Evolutionary conservation across 768 basidiomycete genomes (phyloP).

Genomic region (Ramaria rubella): DNA sequence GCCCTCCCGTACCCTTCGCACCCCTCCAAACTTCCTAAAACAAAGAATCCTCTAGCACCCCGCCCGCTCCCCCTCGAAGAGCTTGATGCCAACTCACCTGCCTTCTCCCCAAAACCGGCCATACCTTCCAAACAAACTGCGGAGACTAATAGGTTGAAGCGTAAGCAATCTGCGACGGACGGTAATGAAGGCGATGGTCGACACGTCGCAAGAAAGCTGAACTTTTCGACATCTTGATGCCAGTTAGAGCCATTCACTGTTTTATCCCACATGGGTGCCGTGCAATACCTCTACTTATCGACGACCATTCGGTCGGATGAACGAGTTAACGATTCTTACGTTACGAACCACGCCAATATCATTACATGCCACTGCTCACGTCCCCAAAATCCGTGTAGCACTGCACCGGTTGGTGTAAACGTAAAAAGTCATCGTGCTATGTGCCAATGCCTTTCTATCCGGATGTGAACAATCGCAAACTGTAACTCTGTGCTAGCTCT

Average conservation of each 20-base stretch:
- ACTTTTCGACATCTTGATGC: conserved; percentile 42
- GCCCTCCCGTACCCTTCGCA: conserved; percentile 82
- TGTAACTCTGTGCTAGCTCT: no score
- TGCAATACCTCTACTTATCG: background rate
- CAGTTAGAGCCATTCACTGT: no score
- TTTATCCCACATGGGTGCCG: no score
- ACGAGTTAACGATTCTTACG: background rate
- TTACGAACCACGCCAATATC: background rate
- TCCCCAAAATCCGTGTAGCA: background rate
- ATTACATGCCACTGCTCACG: background rate
- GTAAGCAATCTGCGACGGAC: conserved; percentile 59
- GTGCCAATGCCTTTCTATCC: background rate
- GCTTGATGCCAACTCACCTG: conserved; percentile 66
- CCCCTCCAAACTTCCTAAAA: conserved; percentile 83
- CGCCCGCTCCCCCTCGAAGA: conserved; percentile 63
- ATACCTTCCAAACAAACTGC: conserved; percentile 36
- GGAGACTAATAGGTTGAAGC: conserved; percentile 54
- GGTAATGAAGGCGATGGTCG: conserved; percentile 35
- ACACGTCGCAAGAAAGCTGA: conserved; percentile 62
- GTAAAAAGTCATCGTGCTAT: background rate
- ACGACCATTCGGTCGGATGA: no score
- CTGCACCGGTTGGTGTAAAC: background rate
- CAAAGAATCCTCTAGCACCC: conserved; percentile 34
- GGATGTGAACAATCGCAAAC: no score
- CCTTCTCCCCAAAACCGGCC: conserved; percentile 41